Percentiles rank a stretch among this genome's conserved stretches.
Conservation (phyloP, 192 early-diverging fungal species). For the Coemansia sp. region DNA sequence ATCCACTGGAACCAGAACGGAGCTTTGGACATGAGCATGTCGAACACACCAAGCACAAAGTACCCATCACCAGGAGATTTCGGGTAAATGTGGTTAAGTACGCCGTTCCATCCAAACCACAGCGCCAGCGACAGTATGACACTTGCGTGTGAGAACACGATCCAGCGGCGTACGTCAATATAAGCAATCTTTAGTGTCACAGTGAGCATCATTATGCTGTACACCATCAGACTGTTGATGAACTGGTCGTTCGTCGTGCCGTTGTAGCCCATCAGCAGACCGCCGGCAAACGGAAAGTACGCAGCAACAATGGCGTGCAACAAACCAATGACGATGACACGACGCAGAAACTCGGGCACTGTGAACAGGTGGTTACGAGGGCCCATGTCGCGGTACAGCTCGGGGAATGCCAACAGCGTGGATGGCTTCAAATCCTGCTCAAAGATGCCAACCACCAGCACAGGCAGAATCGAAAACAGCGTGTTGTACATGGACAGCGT, state of each 20-base stretch:
- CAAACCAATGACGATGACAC: constrained; percentile 56
- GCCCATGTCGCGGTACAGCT: constrained; percentile 65
- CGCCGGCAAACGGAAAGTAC: constrained; percentile 40
- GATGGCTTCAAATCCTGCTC: constrained; percentile 74
- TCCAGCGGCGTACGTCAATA: constrained; percentile 66
- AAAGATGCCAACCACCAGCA: constrained; percentile 77
- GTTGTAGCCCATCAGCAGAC: constrained; percentile 24
- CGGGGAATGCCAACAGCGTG: constrained; percentile 66
- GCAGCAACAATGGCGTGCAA: constrained; percentile 48
- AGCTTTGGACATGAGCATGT: constrained; percentile 38
- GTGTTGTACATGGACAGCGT: constrained; percentile 82
- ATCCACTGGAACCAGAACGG: constrained; percentile 63
- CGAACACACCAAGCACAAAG: constrained; percentile 60
- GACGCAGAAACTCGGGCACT: constrained; percentile 42
- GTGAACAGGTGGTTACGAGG: constrained; percentile 52
- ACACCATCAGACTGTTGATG: constrained; percentile 58
- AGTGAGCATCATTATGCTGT: constrained; percentile 62
- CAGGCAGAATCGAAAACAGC: constrained; percentile 76
- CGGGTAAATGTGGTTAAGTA: constrained; percentile 63
- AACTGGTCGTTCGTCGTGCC: constrained; percentile 57
- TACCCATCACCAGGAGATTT: constrained; percentile 50
- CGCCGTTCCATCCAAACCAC: constrained; percentile 67
- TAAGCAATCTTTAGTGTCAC: constrained; percentile 73
- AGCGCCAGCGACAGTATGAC: constrained; percentile 56
- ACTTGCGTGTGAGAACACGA: constrained; percentile 60